Evolutionary conservation across 2,329 filamentous ascomycete genomes (phyloP), one percentile per base, ranked within the genome.

Genomic region (Geosmithia morbida): DNA sequence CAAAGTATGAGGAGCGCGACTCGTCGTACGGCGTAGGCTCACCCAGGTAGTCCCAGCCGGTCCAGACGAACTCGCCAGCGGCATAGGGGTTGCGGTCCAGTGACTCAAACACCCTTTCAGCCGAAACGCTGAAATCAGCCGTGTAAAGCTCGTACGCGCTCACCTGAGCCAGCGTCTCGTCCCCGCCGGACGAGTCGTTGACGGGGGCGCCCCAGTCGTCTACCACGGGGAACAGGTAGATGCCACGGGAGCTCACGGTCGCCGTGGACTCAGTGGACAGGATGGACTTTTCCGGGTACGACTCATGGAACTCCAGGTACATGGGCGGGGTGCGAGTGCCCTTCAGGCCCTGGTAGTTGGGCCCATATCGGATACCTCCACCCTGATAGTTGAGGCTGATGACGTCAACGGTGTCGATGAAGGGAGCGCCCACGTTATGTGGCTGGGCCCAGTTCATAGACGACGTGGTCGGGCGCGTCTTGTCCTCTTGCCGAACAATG

Each of bases 381-480:
- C 73, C 74, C 53, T 77, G 73, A 57, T 77, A 77, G 58, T 77
- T 77, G 6, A 76, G 55, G 17, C 67, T 65, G 22, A 70, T 58
- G 44, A 75, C 59, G 53, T 75, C 72, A 17, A 74, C 49, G 2
- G 61, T 59, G 0, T 53, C 50, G 3, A 68, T 57, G 39, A 75
- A 63, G 0, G 63, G 51, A 39, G 56, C 62, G 4, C 40, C 40
- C 3, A 18, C 40, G 18, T 42, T 44, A 30, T 59, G 57, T 0
- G 71, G 59, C 1, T 56, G 52, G 3, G 71, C 72, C 17, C 53
- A 54, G 57, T 75, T 74, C 66, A 74, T 67, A 1, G 62, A 66
- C 1, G 65, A 58, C 0, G 71, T 73, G 0, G 60, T 55, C 2
- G 58, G 63, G 2, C 72, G 63, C 0, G 71, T 73, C 0, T 64